These are phyloP conservation scores for Saccharomycopsis crataegensis DNA, from an alignment of 1,139 yeast species.

Conservation along the genomic window DNA sequence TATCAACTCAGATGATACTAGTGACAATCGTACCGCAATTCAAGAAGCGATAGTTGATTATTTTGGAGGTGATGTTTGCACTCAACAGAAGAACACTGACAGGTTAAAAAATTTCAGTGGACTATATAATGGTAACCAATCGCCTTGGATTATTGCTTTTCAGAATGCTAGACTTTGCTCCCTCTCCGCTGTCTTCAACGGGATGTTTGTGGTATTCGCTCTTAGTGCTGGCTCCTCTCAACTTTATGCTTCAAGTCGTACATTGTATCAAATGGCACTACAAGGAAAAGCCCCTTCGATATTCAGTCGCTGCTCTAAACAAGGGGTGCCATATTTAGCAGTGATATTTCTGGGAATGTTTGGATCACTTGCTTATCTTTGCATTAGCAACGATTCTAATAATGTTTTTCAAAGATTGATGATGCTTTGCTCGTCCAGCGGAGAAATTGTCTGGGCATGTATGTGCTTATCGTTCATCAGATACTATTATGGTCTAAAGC, in stretches of 20 bases:
- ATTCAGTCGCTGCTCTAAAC: constrained; percentile 51
- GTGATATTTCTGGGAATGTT: constrained; percentile 56
- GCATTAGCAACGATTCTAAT: constrained; percentile 53
- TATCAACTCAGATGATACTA: neutral
- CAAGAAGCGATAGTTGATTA: constrained; percentile 2
- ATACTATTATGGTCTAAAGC: constrained; percentile 60
- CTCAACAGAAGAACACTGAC: neutral
- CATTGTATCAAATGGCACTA: constrained; percentile 40
- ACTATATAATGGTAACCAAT: constrained; percentile 50
- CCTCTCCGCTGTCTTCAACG: constrained; percentile 59
- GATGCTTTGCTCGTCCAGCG: constrained; percentile 64
- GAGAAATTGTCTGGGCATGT: constrained; percentile 77
- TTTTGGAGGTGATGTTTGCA: constrained; percentile 22
- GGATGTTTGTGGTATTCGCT: constrained; percentile 65
- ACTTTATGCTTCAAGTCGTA: constrained; percentile 34
- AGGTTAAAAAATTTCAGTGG: constrained; percentile 34
- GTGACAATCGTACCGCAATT: neutral
- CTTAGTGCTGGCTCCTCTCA: constrained; percentile 41
- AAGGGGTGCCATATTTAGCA: constrained; percentile 69
- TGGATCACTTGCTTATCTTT: constrained; percentile 54
- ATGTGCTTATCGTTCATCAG: constrained; percentile 68
- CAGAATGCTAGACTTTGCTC: constrained; percentile 65
- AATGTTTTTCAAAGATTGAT: constrained; percentile 59
- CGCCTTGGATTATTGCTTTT: constrained; percentile 77
- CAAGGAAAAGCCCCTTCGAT: constrained; percentile 63